Conservation (phyloP, 2,329 filamentous ascomycete genomes). For the Beauveria sp. region DNA sequence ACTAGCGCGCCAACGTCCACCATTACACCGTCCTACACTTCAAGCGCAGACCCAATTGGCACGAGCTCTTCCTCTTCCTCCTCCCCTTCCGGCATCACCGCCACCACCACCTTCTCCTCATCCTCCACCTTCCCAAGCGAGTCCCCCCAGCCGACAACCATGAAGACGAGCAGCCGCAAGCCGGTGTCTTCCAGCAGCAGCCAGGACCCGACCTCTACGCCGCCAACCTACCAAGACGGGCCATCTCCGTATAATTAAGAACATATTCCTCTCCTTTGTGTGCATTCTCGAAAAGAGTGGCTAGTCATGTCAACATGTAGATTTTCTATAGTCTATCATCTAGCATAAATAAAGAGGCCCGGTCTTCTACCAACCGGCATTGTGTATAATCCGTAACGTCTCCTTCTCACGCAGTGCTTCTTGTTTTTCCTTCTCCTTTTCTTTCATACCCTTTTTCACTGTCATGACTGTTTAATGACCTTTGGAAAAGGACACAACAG, state of each 20-base stretch:
- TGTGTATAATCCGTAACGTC: not conserved
- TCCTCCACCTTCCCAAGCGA: not conserved
- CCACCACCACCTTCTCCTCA: not conserved
- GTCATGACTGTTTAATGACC: constrained; percentile 19
- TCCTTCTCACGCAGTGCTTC: not conserved
- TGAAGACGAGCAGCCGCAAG: constrained; percentile 2
- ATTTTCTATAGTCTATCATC: constrained; percentile 14
- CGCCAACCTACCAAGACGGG: not conserved
- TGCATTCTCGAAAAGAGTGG: not conserved
- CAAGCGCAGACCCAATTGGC: not conserved
- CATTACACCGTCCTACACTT: not conserved
- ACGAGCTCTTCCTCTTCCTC: not conserved
- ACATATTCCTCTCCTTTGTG: not conserved
- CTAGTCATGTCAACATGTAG: not conserved
- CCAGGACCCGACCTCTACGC: not conserved
- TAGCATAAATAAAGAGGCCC: not conserved
- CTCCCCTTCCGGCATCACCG: not conserved
- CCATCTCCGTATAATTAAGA: not conserved
- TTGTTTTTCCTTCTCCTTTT: not conserved
- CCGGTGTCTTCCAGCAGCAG: not conserved
- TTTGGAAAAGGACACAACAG: constrained; percentile 59
- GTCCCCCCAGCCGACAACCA: not conserved
- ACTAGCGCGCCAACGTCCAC: not conserved
- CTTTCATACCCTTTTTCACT: not conserved
- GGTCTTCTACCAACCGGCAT: not conserved